Base-by-base conservation (phyloP, 129 eudicot genomes). In the carrot (Daucus carota) region DNA sequence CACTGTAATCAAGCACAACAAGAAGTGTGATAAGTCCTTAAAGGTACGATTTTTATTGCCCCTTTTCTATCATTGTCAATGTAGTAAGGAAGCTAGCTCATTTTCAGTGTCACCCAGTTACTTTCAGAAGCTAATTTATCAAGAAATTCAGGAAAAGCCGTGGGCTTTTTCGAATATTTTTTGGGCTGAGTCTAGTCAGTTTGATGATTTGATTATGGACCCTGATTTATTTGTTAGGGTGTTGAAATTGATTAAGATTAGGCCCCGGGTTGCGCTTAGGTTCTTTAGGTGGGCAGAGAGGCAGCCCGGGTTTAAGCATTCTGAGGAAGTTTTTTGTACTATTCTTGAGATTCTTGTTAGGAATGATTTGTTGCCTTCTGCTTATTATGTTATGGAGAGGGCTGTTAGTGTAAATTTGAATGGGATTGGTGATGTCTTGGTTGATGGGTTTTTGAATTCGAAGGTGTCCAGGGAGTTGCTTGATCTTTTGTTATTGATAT, bases 221-320 rank as follows among this genome's bases (percentile, higher is more conserved):
- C 80, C 90, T 69, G 83, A 84, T 71, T 80, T 87, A 77, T 78
- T 90, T 11, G 32, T 84, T 43, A 82, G 80, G 76, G 90, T 85
- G 63, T 85, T 90, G 48, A 50, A 74, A 76, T 82, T 88, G n/a
- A 77, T 90, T 38, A 79, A 62, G 18, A 70, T 75, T 36, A 80
- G 82, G 17, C 92, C 96, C 5, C 67, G 77, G 36, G 42, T 82
- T 59, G 96, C 89, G 32, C 46, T 90, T 44, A 63, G 83, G 74
- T 82, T 90, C 45, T 90, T 84, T 68, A 76, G 85, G 59, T 90
- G 92, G 96, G 87, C 82, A 3, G 85, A 75, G 62, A 76, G 63
- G 26, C 90, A 88, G 72, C 76, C 83, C 4, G 89, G 85, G 50
- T 88, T 83, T 57, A 74, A 45, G 68, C 78, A 80, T 66, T 79